phyloP scores from a whole-genome alignment of 2,329 filamentous ascomycete genomes.

The Neonectria faginata region DNA sequence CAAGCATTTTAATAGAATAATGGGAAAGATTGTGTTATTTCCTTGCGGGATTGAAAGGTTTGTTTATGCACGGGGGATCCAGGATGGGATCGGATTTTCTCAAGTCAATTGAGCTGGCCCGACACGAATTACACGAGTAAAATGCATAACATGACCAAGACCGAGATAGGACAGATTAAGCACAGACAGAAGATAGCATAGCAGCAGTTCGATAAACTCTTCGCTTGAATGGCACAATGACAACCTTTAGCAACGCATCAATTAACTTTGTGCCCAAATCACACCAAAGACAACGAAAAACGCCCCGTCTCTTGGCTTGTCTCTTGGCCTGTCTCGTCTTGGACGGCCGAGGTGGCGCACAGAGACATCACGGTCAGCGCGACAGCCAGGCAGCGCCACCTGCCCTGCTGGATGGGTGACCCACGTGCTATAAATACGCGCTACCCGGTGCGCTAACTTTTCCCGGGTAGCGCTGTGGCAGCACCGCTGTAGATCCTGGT shows the following conservation, averaged over 20 bases:
- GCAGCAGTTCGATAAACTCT: background rate
- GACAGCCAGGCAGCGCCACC: slow-evolving; percentile 14
- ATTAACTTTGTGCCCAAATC: background rate
- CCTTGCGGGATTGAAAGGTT: slow-evolving; percentile 6
- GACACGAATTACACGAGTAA: slow-evolving; percentile 1
- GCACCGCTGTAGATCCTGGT: slow-evolving; percentile 18
- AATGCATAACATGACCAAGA: slow-evolving; percentile 4
- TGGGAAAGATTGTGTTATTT: slow-evolving; percentile 2
- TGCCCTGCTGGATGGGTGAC: background rate
- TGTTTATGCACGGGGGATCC: background rate
- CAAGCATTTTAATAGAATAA: slow-evolving; percentile 1
- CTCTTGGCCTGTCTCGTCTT: slow-evolving; percentile 8
- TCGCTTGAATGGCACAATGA: background rate
- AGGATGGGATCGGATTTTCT: background rate
- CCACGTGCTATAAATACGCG: slow-evolving; percentile 22
- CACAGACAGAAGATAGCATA: background rate
- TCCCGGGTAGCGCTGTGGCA: slow-evolving; percentile 17
- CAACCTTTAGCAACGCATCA: background rate
- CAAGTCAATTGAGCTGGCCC: background rate
- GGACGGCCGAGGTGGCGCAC: slow-evolving; percentile 8
- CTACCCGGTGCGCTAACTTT: slow-evolving; percentile 17
- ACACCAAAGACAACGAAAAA: background rate
- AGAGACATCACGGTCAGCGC: background rate
- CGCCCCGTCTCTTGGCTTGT: slow-evolving; percentile 13
- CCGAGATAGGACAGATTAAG: background rate